Conservation (phyloP, 2,329 filamentous ascomycete genomes). For the Leptographium lundbergii region DNA sequence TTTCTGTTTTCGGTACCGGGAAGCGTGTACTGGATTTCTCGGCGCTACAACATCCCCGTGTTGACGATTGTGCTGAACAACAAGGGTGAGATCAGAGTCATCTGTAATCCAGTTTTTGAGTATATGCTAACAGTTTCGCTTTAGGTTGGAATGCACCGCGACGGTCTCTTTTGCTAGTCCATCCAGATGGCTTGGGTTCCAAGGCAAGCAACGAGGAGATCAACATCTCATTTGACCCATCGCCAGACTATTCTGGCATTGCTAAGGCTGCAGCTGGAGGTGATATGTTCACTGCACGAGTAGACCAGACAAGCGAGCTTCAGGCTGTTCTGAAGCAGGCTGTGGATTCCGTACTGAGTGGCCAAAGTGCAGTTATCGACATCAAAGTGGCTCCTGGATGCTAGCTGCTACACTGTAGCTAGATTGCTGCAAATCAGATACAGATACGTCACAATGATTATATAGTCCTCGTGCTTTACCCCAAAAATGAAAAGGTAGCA, state of each 20-base stretch:
- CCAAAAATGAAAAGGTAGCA: too few relatives aligned
- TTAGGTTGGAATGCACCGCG: slow-evolving; percentile 48
- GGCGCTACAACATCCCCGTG: slow-evolving; percentile 33
- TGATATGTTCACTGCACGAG: slow-evolving; percentile 34
- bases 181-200: slow-evolving; percentile 42
- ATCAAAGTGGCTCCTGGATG: slow-evolving; percentile 31
- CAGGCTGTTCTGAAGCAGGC: slow-evolving; percentile 35
- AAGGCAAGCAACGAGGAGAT: slow-evolving; percentile 47
- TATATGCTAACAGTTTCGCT: not conserved
- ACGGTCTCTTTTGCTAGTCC: slow-evolving; percentile 42
- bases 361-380: slow-evolving; percentile 40
- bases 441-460: too few relatives aligned
- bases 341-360: slow-evolving; percentile 35
- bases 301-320: slow-evolving; percentile 32
- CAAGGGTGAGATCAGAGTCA: slow-evolving; percentile 24
- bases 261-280: slow-evolving; percentile 47
- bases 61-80: slow-evolving; percentile 38
- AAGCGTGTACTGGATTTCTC: slow-evolving; percentile 35
- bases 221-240: slow-evolving; percentile 46
- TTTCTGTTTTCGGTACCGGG: slow-evolving; percentile 35
- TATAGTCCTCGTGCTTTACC: too few relatives aligned
- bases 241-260: slow-evolving; percentile 46
- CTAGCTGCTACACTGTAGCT: not conserved
- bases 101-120: not conserved
- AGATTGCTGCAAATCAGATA: not conserved